Evolutionary conservation across 305 asterid genomes (phyloP), one percentile per base, ranked within the genome.

Genomic region (Withania somnifera): DNA sequence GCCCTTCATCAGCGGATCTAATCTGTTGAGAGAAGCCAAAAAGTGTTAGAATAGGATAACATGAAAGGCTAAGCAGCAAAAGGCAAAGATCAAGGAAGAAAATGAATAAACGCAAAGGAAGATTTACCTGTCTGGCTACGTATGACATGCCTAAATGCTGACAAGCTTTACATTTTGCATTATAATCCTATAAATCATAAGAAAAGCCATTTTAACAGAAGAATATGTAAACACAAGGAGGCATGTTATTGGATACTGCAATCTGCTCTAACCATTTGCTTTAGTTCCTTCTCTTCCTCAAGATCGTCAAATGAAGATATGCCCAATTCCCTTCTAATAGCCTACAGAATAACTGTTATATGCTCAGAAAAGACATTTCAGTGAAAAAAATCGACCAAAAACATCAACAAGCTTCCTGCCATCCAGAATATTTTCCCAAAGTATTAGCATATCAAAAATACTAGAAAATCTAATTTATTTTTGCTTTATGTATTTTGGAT

Each of bases 1-100:
- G 97, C 76, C 99, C 99, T 91, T 95, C 99, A 87, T 95, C 99
- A 71, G 98, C 98, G 42, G 99, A 95, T 88, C 99, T 88, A 20
- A 86, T 95, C 97, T 95, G 94, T 80, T 78, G 57, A 82, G 56
- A 54, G 67, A 26, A 61, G 82, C 53, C 42, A 52, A 51, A 14
- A 10, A 11, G 28, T n/a, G 19, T 64, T 80, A 5, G 40, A 0
- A 58, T 3, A 20, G 52, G 14, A 28, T 28, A 47, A 63, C 77
- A 22, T 3, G 64, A 80, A 47, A 30, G 5, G n/a, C 77, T 63
- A 6, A n/a, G 51, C 22, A 63, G 51, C 0, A 80, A 47, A 26
- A 0, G 60, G 64, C 75, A 20, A 60, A 20, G 10, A 71, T 45
- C 54, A 19, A 3, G 51, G 68, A 26, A 7, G 67, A 30, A n/a